Percentiles rank a stretch among this genome's conserved stretches.
Conservation (phyloP, 2,329 filamentous ascomycete genomes). For the Corynespora cassiicola region DNA sequence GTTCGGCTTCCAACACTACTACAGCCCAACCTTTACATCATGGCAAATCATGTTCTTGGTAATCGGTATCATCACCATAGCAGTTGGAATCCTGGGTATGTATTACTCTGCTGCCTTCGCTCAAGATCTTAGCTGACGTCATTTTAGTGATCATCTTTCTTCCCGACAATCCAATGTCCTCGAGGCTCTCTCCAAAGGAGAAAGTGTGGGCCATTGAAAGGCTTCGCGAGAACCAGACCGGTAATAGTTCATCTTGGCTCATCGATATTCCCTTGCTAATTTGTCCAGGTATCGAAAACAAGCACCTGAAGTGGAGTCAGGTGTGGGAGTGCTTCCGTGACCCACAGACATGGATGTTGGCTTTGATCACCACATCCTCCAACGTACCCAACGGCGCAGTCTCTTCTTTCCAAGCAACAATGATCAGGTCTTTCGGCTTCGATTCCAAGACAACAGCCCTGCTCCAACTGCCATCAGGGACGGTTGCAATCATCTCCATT, state of each 20-base stretch:
- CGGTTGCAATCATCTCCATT: conserved; percentile 18
- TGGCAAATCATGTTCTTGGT: conserved; percentile 32
- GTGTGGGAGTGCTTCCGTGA: conserved; percentile 49
- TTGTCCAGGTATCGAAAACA: conserved; percentile 59
- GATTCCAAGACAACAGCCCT: conserved; percentile 61
- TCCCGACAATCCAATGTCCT: conserved; percentile 48
- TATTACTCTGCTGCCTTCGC: not conserved
- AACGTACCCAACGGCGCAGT: conserved; percentile 45
- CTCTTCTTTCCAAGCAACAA: conserved; percentile 29
- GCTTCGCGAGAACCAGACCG: conserved; percentile 52
- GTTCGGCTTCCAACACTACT: conserved; percentile 32
- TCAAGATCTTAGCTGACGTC: conserved; percentile 1
- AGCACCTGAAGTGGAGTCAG: conserved; percentile 52
- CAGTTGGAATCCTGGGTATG: conserved; percentile 7
- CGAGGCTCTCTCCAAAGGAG: conserved; percentile 39
- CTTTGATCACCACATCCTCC: conserved; percentile 22
- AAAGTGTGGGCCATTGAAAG: conserved; percentile 41
- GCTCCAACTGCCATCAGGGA: conserved; percentile 18
- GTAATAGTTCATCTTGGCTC: too few species aligned
- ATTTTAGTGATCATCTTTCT: conserved; percentile 42
- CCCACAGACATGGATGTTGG: conserved; percentile 48
- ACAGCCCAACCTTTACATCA: conserved; percentile 14
- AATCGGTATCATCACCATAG: conserved; percentile 22
- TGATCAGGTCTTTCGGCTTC: conserved; percentile 51
- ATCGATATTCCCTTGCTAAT: too few species aligned